phyloP scores from a whole-genome alignment of 768 basidiomycete species.

The Leccinum boreale region DNA sequence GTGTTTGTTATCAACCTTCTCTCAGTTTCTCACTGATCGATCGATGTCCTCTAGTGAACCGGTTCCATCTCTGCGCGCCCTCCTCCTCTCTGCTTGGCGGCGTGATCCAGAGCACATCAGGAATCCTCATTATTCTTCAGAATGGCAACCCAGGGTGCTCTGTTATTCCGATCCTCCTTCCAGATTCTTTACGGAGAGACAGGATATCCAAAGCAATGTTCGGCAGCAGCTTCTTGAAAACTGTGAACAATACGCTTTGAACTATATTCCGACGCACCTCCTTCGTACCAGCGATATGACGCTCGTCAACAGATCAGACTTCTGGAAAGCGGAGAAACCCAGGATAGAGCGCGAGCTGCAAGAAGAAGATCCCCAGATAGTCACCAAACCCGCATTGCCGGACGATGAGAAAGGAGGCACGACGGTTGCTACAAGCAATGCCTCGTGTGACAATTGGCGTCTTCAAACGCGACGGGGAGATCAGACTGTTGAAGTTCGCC shows the following conservation, averaged over 20 bases:
- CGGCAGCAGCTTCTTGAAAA: not conserved
- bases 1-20: not conserved
- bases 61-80: not conserved
- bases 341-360: not conserved
- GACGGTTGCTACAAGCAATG: not conserved
- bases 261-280: constrained; percentile 18
- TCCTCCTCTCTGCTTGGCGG: not conserved
- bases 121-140: not conserved
- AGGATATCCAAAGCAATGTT: not conserved
- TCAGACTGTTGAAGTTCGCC: not conserved
- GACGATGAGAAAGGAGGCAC: not conserved
- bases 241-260: constrained; percentile 5
- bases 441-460: not conserved
- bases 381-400: not conserved
- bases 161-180: not conserved
- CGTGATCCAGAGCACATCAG: not conserved
- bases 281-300: constrained; percentile 17
- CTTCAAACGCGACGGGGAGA: not conserved
- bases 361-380: not conserved
- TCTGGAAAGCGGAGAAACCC: constrained; percentile 10
- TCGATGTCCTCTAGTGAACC: not conserved
- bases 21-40: not conserved
- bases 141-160: not conserved
- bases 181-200: not conserved
- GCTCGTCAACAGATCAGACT: constrained; percentile 9